A percentile compares a stretch with the other conserved stretches of the same genome.
phyloP scores from a whole-genome alignment of 2,329 filamentous ascomycete species.

The Aspergillus niger region DNA sequence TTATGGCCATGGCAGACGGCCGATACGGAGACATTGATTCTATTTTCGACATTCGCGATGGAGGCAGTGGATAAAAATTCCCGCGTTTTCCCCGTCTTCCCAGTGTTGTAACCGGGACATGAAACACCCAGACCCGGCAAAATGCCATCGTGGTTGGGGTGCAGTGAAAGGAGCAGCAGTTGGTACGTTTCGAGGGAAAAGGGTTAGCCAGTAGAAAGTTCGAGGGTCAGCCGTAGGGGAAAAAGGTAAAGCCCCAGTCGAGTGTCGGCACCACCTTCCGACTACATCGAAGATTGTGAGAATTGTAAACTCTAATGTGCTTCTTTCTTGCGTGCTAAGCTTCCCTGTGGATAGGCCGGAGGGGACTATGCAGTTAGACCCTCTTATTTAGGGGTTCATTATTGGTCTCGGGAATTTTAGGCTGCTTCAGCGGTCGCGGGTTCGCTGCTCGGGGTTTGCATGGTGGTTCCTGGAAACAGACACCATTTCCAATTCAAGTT shows the following conservation, averaged over 20 bases:
- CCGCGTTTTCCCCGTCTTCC: neutral
- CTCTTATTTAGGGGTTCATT: neutral
- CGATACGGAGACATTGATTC: neutral
- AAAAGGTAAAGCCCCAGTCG: neutral
- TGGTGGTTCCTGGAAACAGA: neutral
- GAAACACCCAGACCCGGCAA: neutral
- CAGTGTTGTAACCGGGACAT: neutral
- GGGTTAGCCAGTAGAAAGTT: neutral
- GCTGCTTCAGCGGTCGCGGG: neutral
- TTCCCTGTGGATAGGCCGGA: neutral
- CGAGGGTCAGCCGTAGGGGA: neutral
- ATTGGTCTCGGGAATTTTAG: neutral
- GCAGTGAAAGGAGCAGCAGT: neutral
- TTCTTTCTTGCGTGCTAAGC: conserved; percentile 2
- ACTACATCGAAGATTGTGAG: neutral
- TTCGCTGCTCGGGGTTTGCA: neutral
- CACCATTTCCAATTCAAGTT: neutral
- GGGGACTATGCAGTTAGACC: neutral
- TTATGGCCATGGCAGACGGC: neutral
- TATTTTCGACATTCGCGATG: neutral
- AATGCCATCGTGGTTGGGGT: neutral
- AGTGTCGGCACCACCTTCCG: neutral
- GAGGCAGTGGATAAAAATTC: neutral
- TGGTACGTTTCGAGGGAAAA: neutral
- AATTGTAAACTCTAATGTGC: neutral